Evolutionary conservation across 1,284 basidiomycete genomes (phyloP), one percentile per base, ranked within the genome.

Genomic region (Papiliotrema fonsecae): DNA sequence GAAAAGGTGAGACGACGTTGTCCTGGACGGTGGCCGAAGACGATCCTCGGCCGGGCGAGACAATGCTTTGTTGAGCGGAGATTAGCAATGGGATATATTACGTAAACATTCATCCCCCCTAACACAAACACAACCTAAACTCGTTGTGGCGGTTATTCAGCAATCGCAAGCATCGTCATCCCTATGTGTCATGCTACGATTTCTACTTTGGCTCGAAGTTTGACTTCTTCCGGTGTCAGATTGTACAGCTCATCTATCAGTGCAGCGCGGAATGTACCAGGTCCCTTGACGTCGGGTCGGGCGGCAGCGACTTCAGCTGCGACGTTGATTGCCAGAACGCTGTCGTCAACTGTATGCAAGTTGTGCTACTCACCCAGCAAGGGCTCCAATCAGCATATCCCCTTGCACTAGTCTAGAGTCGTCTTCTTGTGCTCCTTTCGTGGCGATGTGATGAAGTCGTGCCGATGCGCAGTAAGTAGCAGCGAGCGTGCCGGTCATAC

Each of bases 251-350:
- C 84, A 64, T 97, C 92, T 32, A 97, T 86, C 47, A 97, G 75
- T 0, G 86, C 88, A 18, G 88, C 79, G 21, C 94, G 74, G 76
- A 97, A 96, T 0, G 89, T 88, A 36, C 89, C 90, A 4, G 89
- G 85, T 0, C 92, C 93, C 42, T 77, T 78, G 22, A 94, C 88
- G 51, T 85, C 82, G 1, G 75, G 62, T 39, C 83, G 77, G n/a
- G 70, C 70, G 0, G 82, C 86, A 0, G 92, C 91, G 6, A 83
- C 64, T 72, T 97, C 88, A 9, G 88, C 83, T 2, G 90, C 91
- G 30, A 96, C 76, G 2, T 85, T 94, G 62, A 92, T 77, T 0
- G 85, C 83, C 42, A 93, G 76, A 0, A 93, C 80, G 1, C 88
- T 90, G 45, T 32, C 2, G 43, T 45, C 44, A 55, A 34, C 48